These are phyloP conservation scores for Carex parvula DNA, from an alignment of 176 grass and related monocot genomes.

Conservation along the genomic window DNA sequence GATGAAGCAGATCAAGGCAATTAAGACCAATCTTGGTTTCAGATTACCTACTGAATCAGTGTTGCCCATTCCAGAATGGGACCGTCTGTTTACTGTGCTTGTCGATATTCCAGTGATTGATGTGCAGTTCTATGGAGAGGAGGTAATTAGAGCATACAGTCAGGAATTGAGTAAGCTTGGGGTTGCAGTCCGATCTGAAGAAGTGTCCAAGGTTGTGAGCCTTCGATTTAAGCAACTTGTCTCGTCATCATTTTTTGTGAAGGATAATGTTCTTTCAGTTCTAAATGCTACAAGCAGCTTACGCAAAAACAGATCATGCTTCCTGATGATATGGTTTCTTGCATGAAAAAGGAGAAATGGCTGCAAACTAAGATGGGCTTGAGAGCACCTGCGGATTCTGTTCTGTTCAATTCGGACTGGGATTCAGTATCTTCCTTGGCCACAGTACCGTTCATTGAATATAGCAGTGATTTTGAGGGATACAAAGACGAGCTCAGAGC, in stretches of 20 bases:
- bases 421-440: slow-evolving; percentile 36
- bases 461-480: slow-evolving; percentile 34
- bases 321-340: slow-evolving; percentile 25
- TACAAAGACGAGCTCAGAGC: slow-evolving; percentile 54
- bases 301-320: neutral
- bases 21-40: slow-evolving; percentile 65
- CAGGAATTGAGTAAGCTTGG: slow-evolving; percentile 44
- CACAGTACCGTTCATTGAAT: slow-evolving; percentile 53
- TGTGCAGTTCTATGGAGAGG: slow-evolving; percentile 41
- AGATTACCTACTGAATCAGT: slow-evolving; percentile 38
- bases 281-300: slow-evolving; percentile 38
- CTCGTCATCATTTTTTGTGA: slow-evolving; percentile 19
- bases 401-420: slow-evolving; percentile 44
- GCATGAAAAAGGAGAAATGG: slow-evolving; percentile 45
- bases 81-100: slow-evolving; percentile 41
- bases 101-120: slow-evolving; percentile 40
- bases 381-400: slow-evolving; percentile 31
- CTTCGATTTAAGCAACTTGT: slow-evolving; percentile 26
- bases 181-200: slow-evolving; percentile 29
- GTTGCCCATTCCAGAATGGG: slow-evolving; percentile 43
- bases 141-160: slow-evolving; percentile 32
- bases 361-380: slow-evolving; percentile 44
- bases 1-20: slow-evolving; percentile 36
- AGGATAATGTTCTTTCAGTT: slow-evolving; percentile 34
- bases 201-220: slow-evolving; percentile 39